phyloP scores from a whole-genome alignment of 108 stramenopile genomes.

The Pseudonitzschia pungens region DNA sequence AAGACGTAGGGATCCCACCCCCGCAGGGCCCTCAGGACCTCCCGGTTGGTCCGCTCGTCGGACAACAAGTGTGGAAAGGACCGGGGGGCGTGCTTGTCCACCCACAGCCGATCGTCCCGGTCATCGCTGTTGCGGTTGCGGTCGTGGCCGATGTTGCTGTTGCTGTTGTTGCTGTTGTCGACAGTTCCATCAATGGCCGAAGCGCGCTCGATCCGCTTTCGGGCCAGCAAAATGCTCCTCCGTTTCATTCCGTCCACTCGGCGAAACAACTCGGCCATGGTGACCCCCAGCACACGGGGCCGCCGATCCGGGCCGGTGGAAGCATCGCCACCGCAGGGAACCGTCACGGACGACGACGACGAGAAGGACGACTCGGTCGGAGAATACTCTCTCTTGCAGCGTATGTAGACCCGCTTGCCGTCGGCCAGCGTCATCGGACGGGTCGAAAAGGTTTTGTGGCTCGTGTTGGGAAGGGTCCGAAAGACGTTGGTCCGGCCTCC shows the following conservation, averaged over 20 bases:
- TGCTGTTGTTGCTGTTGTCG: not conserved
- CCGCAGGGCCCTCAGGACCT: slow-evolving; percentile 85
- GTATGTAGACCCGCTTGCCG: slow-evolving; percentile 27
- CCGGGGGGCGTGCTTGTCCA: slow-evolving; percentile 91
- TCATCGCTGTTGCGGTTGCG: not conserved
- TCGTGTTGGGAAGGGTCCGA: not conserved
- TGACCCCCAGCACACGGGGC: not conserved
- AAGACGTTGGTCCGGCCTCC: not conserved
- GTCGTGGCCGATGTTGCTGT: not conserved
- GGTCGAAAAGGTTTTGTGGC: not conserved
- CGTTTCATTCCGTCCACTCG: not conserved
- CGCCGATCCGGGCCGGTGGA: too few species aligned
- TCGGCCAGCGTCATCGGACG: slow-evolving; percentile 29
- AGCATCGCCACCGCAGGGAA: not conserved
- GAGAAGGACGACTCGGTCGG: slow-evolving; percentile 21
- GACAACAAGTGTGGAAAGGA: slow-evolving; percentile 88
- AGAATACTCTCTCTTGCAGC: slow-evolving; percentile 20
- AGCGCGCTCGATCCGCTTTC: not conserved
- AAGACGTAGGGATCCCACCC: slow-evolving; percentile 97
- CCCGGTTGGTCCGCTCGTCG: slow-evolving; percentile 93
- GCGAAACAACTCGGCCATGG: slow-evolving; percentile 19
- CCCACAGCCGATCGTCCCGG: slow-evolving; percentile 67
- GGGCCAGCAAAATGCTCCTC: not conserved
- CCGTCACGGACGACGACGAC: slow-evolving; percentile 1
- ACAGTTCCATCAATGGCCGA: too few species aligned